Conservation (phyloP, 768 basidiomycete species). For the Albatrellus ellisii region DNA sequence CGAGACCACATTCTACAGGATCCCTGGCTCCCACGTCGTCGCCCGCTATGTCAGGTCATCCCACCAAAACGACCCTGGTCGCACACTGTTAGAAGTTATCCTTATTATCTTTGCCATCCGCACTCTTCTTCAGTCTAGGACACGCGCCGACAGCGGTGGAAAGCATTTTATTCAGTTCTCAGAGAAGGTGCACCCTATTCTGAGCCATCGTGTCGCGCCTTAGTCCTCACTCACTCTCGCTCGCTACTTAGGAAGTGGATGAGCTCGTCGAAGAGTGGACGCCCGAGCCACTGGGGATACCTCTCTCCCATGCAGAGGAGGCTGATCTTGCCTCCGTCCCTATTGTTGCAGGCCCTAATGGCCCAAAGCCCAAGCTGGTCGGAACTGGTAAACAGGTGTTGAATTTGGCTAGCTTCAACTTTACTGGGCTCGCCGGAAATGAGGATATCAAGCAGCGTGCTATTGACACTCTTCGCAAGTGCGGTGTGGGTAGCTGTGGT, state of each 20-base stretch:
- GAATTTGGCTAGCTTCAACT: conserved; percentile 88
- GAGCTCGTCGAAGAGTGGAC: conserved; percentile 94
- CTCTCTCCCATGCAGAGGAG: conserved; percentile 44
- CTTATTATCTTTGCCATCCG: conserved; percentile 80
- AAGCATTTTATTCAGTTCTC: conserved; percentile 86
- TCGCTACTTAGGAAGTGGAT: conserved; percentile 70
- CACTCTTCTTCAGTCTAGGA: conserved; percentile 83
- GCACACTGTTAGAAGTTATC: conserved; percentile 82
- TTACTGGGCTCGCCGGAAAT: conserved; percentile 79
- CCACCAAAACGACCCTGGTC: conserved; percentile 91
- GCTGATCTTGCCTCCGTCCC: conserved; percentile 66
- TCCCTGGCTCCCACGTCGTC: conserved; percentile 74
- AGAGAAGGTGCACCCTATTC: conserved; percentile 56
- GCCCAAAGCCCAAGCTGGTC: conserved; percentile 72
- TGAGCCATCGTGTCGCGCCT: neutral
- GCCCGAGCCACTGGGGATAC: conserved; percentile 69
- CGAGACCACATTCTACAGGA: conserved; percentile 54
- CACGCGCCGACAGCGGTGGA: conserved; percentile 69
- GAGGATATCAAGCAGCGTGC: conserved; percentile 80
- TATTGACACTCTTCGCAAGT: conserved; percentile 72
- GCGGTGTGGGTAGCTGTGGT: conserved; percentile 91
- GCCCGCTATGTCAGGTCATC: conserved; percentile 89
- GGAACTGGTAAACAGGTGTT: conserved; percentile 57
- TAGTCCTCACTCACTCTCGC: neutral
- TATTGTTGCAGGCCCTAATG: conserved; percentile 65